Base-by-base conservation (phyloP, 2,329 filamentous ascomycete species). In the Aspergillus udagawae region DNA sequence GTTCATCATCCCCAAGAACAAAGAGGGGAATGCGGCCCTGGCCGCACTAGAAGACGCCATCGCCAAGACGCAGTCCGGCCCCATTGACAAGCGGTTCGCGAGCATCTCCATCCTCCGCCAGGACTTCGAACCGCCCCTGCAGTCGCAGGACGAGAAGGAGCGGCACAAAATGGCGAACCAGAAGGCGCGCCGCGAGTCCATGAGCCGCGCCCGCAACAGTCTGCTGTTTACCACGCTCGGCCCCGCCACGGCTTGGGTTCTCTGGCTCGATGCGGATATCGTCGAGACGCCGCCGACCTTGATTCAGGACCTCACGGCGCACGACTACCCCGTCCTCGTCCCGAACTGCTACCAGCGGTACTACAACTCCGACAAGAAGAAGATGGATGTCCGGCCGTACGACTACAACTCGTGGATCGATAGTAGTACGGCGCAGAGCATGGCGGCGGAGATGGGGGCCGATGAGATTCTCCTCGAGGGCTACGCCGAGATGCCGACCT, bases 371-470 rank as follows among this genome's bases (percentile, higher is more conserved):
- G 82, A 88, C 14, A 87, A 83, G 52, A 87, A 88, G 68, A 81
- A 85, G 62, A 84, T 85, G 79, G 85, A 87, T 47, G 86, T 93
- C 69, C 86, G 94, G 4, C 86, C 92, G 0, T 99, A 99, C 73
- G 94, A 99, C 77, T 97, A 88, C 82, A 99, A 99, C 79, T 96
- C 90, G 72, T 99, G 94, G 94, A 86, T 93, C 68, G 94, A 99
- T 71, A 96, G 90, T 70, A 83, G 87, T 1, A 87, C 83, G 1
- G 93, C 94, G 1, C 83, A 88, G 69, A 82, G 89, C 38, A 78
- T 99, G 61, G 92, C 84, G 2, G 78, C 82, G 10, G 86, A 86
- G 67, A 92, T 99, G 92, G 90, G 86, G 0, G 88, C 87, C 0
- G 93, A 99, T 66, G 94, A 99, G 50, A 92, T 99, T 62, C 77